Conservation (phyloP, 805 yeast species). For the Yarrowia sp. region DNA sequence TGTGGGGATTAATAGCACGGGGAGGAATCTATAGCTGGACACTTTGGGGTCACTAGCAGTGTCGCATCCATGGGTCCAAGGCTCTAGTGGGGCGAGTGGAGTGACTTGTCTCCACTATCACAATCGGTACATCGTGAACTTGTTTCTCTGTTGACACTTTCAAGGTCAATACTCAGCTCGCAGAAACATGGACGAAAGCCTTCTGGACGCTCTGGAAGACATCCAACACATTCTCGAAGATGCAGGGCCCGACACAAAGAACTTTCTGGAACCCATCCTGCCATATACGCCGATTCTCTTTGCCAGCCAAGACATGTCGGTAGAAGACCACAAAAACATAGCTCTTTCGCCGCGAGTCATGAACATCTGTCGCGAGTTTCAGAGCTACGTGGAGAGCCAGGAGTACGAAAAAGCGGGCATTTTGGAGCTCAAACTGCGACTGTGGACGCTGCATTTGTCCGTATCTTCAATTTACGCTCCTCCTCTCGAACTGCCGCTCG, state of each 20-base stretch:
- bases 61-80: too few relatives aligned
- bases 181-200: neutral
- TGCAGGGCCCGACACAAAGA: neutral
- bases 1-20: neutral
- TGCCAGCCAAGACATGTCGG: neutral
- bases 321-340: neutral
- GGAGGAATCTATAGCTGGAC: neutral
- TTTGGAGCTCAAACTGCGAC: neutral
- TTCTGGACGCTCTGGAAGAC: neutral
- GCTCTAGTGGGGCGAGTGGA: too few relatives aligned
- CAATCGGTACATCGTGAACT: too few relatives aligned
- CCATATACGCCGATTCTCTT: neutral
- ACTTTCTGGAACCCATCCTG: neutral
- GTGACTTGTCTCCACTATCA: too few relatives aligned
- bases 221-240: neutral
- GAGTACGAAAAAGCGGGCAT: constrained; percentile 1
- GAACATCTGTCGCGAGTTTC: neutral
- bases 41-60: neutral
- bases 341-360: neutral
- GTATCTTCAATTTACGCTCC: neutral
- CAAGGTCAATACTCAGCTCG: too few relatives aligned
- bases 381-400: neutral
- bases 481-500: neutral
- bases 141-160: too few relatives aligned
- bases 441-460: neutral